These are phyloP conservation scores for Talaromyces funiculosus DNA, from an alignment of 2,329 filamentous ascomycete genomes.

Conservation along the genomic window DNA sequence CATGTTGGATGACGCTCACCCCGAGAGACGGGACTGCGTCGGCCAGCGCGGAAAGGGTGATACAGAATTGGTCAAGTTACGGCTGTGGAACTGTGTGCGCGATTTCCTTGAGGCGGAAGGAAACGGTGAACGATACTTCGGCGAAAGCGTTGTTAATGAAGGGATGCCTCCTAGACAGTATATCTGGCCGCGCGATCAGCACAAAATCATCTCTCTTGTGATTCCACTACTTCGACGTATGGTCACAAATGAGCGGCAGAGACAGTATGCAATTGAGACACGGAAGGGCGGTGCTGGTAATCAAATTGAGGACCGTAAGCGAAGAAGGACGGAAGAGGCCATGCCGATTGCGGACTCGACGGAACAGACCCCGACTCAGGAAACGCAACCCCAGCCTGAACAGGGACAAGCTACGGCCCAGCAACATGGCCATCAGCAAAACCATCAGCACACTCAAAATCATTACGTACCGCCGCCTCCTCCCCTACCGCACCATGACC, in stretches of 20 bases:
- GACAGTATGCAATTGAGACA: slow-evolving; percentile 53
- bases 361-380: slow-evolving; percentile 8
- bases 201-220: slow-evolving; percentile 53
- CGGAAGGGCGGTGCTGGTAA: slow-evolving; percentile 39
- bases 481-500: slow-evolving; percentile 22
- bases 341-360: slow-evolving; percentile 17
- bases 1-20: slow-evolving; percentile 52
- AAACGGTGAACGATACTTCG: slow-evolving; percentile 49
- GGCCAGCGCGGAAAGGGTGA: slow-evolving; percentile 52
- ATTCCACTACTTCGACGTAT: slow-evolving; percentile 53
- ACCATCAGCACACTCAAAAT: slow-evolving; percentile 15
- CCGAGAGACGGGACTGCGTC: slow-evolving; percentile 53
- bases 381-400: slow-evolving; percentile 21
- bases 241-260: slow-evolving; percentile 56
- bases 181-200: slow-evolving; percentile 51
- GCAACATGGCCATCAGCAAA: neutral
- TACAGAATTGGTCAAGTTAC: slow-evolving; percentile 52
- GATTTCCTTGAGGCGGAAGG: slow-evolving; percentile 49
- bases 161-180: slow-evolving; percentile 37
- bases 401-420: slow-evolving; percentile 14
- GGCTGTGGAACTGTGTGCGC: slow-evolving; percentile 52
- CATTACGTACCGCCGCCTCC: slow-evolving; percentile 20
- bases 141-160: slow-evolving; percentile 41
- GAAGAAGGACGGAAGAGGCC: slow-evolving; percentile 32
- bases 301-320: slow-evolving; percentile 30